Percentiles rank a stretch among this genome's conserved stretches.
These are phyloP conservation scores for Orbilia quercus DNA, from an alignment of 2,329 filamentous ascomycete species.

Conservation along the genomic window DNA sequence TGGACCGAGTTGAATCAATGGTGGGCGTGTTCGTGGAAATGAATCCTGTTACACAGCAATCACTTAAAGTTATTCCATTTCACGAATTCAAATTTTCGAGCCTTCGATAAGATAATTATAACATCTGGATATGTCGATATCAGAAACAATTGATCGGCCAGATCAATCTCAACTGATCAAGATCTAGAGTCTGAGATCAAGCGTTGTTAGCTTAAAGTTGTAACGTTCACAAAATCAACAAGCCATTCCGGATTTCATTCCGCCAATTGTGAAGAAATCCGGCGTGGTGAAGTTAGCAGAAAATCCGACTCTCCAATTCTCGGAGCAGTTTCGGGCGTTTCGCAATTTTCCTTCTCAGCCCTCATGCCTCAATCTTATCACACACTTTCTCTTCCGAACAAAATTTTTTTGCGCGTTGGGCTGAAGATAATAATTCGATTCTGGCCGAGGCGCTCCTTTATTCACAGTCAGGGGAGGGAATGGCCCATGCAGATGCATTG, in stretches of 20 bases:
- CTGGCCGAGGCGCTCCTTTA: not conserved
- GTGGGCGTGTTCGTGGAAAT: too few species aligned
- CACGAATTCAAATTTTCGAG: too few species aligned
- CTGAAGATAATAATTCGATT: slow-evolving; percentile 8
- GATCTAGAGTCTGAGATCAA: too few species aligned
- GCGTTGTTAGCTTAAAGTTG: not conserved
- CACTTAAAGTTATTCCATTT: too few species aligned
- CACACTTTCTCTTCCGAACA: not conserved
- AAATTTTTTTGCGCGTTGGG: not conserved
- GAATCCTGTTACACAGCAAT: too few species aligned
- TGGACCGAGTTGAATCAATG: too few species aligned
- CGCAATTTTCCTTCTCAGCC: not conserved
- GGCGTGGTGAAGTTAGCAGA: not conserved
- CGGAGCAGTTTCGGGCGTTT: not conserved
- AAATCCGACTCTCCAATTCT: not conserved
- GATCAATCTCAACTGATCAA: too few species aligned
- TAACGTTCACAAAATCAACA: not conserved
- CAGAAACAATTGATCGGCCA: too few species aligned
- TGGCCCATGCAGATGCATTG: slow-evolving; percentile 42
- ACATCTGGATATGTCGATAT: too few species aligned
- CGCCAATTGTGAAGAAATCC: not conserved
- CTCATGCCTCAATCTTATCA: not conserved
- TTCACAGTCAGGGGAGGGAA: slow-evolving; percentile 22
- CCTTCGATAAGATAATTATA: too few species aligned
- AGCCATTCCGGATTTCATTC: too few species aligned